Evolutionary conservation across 768 basidiomycete species (phyloP).

Genomic region (Kwoniella sp.): DNA sequence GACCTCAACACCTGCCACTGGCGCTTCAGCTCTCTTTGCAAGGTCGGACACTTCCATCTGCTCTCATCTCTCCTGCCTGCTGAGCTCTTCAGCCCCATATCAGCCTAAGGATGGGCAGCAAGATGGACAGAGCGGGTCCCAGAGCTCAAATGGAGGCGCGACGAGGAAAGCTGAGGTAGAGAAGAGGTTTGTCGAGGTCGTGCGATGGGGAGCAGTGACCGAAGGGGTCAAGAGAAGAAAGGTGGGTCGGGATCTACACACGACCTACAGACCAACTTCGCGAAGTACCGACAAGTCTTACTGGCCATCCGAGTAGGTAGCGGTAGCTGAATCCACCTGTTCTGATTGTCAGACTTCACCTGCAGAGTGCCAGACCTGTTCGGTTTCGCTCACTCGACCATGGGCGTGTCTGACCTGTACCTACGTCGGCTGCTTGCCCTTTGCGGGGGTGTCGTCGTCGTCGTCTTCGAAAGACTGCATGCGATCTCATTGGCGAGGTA

Average conservation of each 20-base stretch:
- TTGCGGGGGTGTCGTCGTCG: slow-evolving; percentile 25
- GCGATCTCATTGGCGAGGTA: slow-evolving; percentile 29
- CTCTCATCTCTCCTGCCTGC: slow-evolving; percentile 26
- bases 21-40: slow-evolving; percentile 13
- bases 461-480: slow-evolving; percentile 33
- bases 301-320: background rate
- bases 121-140: slow-evolving; percentile 1
- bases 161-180: slow-evolving; percentile 21
- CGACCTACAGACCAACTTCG: background rate
- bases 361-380: slow-evolving; percentile 38
- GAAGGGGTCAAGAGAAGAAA: slow-evolving; percentile 36
- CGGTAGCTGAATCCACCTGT: background rate
- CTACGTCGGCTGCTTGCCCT: slow-evolving; percentile 42
- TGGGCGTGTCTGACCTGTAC: slow-evolving; percentile 49
- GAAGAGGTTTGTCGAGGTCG: slow-evolving; percentile 31
- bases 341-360: slow-evolving; percentile 23
- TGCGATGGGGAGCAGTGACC: slow-evolving; percentile 33
- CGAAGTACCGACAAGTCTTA: background rate
- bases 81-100: slow-evolving; percentile 1
- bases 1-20: slow-evolving; percentile 6
- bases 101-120: background rate
- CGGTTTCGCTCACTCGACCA: slow-evolving; percentile 24
- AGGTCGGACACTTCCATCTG: slow-evolving; percentile 37
- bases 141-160: background rate
- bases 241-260: slow-evolving; percentile 19